A percentile compares a stretch with the other conserved stretches of the same genome.
phyloP scores from a whole-genome alignment of 2,329 filamentous ascomycete genomes.

The Talaromyces funiculosus region DNA sequence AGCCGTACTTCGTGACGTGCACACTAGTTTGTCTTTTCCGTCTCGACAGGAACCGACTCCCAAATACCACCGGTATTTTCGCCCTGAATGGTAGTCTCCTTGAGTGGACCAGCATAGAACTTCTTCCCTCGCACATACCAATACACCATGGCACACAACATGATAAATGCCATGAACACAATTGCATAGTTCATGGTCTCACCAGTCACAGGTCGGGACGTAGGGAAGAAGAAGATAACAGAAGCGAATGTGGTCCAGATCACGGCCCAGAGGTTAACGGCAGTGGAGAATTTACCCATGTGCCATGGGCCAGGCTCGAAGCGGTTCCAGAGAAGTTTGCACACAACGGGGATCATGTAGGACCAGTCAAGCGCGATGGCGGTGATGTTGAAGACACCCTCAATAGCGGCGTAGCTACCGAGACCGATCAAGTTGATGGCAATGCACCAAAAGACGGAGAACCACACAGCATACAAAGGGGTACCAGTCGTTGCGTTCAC shows the following conservation, averaged over 20 bases:
- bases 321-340: slow-evolving; percentile 46
- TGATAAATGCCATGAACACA: slow-evolving; percentile 13
- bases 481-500: slow-evolving; percentile 47
- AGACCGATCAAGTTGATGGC: slow-evolving; percentile 56
- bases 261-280: slow-evolving; percentile 47
- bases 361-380: slow-evolving; percentile 38
- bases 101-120: slow-evolving; percentile 14
- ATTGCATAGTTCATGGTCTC: slow-evolving; percentile 33
- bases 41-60: slow-evolving; percentile 6
- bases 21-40: background rate
- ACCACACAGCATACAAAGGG: slow-evolving; percentile 52
- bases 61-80: slow-evolving; percentile 3
- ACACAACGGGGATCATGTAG: slow-evolving; percentile 53
- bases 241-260: slow-evolving; percentile 50
- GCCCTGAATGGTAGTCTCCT: slow-evolving; percentile 13
- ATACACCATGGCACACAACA: slow-evolving; percentile 12
- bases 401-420: slow-evolving; percentile 46
- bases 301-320: slow-evolving; percentile 52
- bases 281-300: slow-evolving; percentile 39
- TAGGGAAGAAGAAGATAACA: slow-evolving; percentile 52
- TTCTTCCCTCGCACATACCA: slow-evolving; percentile 13
- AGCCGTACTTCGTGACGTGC: too few relatives aligned
- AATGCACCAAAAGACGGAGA: slow-evolving; percentile 51
- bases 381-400: slow-evolving; percentile 42
- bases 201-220: slow-evolving; percentile 42